A percentile compares a stretch with the other conserved stretches of the same genome.
Evolutionary conservation across 345 rosid genomes (phyloP).

Genomic region (Heritiera fomes): DNA sequence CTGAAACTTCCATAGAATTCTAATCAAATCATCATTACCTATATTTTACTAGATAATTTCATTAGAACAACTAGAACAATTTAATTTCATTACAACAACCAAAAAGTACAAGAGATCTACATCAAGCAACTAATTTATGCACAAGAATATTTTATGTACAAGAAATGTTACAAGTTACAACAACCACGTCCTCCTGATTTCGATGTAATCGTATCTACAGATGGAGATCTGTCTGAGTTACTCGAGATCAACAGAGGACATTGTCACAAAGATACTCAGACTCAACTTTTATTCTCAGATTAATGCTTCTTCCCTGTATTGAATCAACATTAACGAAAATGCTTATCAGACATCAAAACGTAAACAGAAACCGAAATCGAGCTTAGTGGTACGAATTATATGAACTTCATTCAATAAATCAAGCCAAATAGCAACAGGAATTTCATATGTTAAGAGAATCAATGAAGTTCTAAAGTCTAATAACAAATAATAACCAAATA

Average conservation of each 20-base stretch:
- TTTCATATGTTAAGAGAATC: not conserved
- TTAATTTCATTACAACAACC: not conserved
- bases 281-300: no score
- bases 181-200: not conserved
- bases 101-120: not conserved
- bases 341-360: no score
- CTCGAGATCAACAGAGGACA: no score
- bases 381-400: not conserved
- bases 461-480: not conserved
- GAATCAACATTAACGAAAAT: no score
- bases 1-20: not conserved
- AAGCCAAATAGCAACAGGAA: not conserved
- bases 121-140: not conserved
- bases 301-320: no score
- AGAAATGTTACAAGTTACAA: conserved; percentile 7
- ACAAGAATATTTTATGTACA: conserved; percentile 5
- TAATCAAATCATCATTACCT: not conserved
- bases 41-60: not conserved
- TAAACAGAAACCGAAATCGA: not conserved
- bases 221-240: no score
- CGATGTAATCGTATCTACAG: no score
- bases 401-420: not conserved
- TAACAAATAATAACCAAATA: not conserved
- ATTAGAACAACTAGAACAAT: not conserved
- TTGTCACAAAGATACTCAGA: not conserved